Conservation (phyloP, 2,329 filamentous ascomycete genomes). For the Ophiocordyceps camponoti-leonardi region DNA sequence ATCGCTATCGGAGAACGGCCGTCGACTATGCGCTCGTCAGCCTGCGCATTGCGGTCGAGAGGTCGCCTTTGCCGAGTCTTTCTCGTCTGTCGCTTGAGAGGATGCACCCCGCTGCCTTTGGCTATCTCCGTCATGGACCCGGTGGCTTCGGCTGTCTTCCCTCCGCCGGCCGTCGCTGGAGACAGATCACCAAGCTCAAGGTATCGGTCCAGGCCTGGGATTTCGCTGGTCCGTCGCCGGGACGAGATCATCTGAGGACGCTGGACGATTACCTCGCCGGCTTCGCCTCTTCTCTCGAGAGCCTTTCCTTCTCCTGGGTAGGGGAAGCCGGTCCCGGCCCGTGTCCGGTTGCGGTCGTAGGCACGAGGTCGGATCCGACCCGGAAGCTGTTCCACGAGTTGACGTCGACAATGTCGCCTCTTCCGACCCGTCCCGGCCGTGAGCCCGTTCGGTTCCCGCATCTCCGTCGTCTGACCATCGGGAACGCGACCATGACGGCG, state of each 20-base stretch:
- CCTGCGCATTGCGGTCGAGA: slow-evolving; percentile 66
- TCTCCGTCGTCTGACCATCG: slow-evolving; percentile 50
- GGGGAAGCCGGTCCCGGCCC: slow-evolving; percentile 47
- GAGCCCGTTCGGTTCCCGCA: slow-evolving; percentile 47
- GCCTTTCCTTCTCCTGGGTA: slow-evolving; percentile 63
- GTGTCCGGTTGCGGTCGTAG: slow-evolving; percentile 48
- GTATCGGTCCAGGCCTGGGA: slow-evolving; percentile 59
- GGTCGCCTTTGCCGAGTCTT: slow-evolving; percentile 47
- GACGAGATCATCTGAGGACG: slow-evolving; percentile 57
- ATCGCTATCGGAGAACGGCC: slow-evolving; percentile 57
- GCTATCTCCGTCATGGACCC: slow-evolving; percentile 58
- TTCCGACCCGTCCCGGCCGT: slow-evolving; percentile 33
- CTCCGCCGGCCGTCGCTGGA: slow-evolving; percentile 55
- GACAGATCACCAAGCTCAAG: slow-evolving; percentile 56
- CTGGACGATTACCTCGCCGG: slow-evolving; percentile 64
- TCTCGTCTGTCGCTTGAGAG: slow-evolving; percentile 53
- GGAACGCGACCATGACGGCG: slow-evolving; percentile 56
- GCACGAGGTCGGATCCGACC: slow-evolving; percentile 40
- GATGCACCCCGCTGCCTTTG: slow-evolving; percentile 58
- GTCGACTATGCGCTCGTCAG: slow-evolving; percentile 86
- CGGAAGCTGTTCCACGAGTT: slow-evolving; percentile 48
- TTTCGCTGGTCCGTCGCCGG: slow-evolving; percentile 39
- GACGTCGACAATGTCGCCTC: slow-evolving; percentile 45
- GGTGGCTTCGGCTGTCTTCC: slow-evolving; percentile 56
- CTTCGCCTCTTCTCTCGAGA: slow-evolving; percentile 49